These are phyloP conservation scores for Xanthoparmelia taractica DNA, from an alignment of 495 filamentous ascomycete genomes.

Conservation along the genomic window DNA sequence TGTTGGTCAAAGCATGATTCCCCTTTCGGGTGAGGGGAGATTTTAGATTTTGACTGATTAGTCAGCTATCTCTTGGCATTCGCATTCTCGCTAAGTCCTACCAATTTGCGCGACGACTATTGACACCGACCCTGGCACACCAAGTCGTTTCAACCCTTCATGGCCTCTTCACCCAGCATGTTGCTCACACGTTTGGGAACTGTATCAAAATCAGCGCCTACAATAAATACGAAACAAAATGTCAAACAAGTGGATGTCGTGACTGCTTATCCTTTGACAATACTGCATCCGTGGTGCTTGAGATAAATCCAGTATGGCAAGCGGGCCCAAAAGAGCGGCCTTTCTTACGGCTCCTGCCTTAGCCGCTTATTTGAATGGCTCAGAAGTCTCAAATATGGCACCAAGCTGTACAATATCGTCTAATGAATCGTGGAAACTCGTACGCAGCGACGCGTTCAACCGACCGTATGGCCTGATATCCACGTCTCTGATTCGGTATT, in stretches of 20 bases:
- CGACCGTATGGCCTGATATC: neutral
- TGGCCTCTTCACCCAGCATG: neutral
- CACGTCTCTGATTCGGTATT: no score
- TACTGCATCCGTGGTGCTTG: neutral
- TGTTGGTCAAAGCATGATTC: neutral
- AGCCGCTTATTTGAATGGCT: neutral
- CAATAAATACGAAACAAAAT: neutral
- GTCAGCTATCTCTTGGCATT: neutral
- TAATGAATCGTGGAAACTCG: neutral
- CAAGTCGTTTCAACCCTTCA: neutral
- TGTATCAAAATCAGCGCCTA: neutral
- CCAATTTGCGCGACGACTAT: no score
- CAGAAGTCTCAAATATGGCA: neutral
- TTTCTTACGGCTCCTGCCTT: neutral
- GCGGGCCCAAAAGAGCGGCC: neutral
- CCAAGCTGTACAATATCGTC: neutral
- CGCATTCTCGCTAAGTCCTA: no score
- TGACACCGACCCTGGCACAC: no score
- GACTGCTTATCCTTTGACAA: neutral
- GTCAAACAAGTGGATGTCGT: neutral
- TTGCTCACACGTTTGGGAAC: neutral
- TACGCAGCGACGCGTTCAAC: neutral
- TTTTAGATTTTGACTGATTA: neutral
- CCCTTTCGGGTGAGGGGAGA: neutral
- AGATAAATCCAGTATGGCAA: neutral